Evolutionary conservation across 1,284 basidiomycete species (phyloP).

Genomic region (Apiotrichum montevideense): DNA sequence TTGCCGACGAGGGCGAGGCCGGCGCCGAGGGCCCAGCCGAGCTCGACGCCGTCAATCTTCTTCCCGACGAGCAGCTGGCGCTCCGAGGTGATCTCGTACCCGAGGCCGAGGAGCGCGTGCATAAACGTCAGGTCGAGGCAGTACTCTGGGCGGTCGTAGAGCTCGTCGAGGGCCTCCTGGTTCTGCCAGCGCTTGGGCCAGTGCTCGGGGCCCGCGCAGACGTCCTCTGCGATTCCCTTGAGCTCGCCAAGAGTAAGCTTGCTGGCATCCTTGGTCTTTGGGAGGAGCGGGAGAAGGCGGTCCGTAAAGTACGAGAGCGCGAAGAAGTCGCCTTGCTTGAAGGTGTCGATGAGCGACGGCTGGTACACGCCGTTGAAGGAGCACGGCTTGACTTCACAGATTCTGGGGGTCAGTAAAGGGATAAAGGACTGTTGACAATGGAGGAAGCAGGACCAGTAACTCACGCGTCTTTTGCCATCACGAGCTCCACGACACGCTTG

Average conservation of each 20-base stretch:
- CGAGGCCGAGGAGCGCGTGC: slow-evolving; percentile 73
- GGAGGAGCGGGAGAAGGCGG: slow-evolving; percentile 74
- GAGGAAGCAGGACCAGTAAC: slow-evolving; percentile 39
- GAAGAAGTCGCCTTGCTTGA: slow-evolving; percentile 70
- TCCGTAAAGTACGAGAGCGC: slow-evolving; percentile 97
- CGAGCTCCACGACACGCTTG: slow-evolving; percentile 74
- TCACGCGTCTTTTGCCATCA: slow-evolving; percentile 92
- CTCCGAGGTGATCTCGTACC: slow-evolving; percentile 70
- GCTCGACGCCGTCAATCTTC: slow-evolving; percentile 81
- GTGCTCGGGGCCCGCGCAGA: slow-evolving; percentile 62
- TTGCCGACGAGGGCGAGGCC: slow-evolving; percentile 59
- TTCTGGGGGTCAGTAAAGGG: slow-evolving; percentile 47
- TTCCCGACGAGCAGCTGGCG: slow-evolving; percentile 74
- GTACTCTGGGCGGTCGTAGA: slow-evolving; percentile 80
- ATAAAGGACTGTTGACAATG: too few species aligned
- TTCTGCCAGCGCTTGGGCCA: slow-evolving; percentile 56
- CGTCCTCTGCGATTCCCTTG: slow-evolving; percentile 58
- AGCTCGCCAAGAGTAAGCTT: slow-evolving; percentile 59
- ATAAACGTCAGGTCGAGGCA: slow-evolving; percentile 95
- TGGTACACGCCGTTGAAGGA: slow-evolving; percentile 98
- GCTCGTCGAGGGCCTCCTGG: slow-evolving; percentile 61
- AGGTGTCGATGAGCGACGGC: slow-evolving; percentile 85
- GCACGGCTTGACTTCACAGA: slow-evolving; percentile 85
- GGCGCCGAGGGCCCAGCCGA: slow-evolving; percentile 91
- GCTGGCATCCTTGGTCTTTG: slow-evolving; percentile 28